Percentiles rank a stretch among this genome's conserved stretches.
These are phyloP conservation scores for Endotrypanum monterogeii DNA, from an alignment of 208 protist genomes.

Conservation along the genomic window DNA sequence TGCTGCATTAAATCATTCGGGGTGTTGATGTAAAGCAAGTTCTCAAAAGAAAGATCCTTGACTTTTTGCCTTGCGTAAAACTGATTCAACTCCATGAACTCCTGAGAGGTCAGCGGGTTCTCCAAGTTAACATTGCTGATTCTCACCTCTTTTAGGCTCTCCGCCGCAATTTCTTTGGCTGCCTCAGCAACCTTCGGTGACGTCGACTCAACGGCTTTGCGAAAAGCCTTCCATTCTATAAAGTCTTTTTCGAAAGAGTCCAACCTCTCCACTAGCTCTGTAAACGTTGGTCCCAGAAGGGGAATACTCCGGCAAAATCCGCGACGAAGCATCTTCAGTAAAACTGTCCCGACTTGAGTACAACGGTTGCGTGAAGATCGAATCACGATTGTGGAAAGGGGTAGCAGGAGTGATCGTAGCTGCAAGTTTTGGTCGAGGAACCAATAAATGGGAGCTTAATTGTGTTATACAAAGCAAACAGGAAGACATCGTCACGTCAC, in stretches of 20 bases:
- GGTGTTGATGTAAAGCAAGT: conserved; percentile 54
- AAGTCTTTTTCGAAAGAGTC: conserved; percentile 80
- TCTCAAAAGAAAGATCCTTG: conserved; percentile 37
- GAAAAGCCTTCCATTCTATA: conserved; percentile 74
- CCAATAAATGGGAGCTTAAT: too few species aligned
- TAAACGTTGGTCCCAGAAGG: conserved; percentile 19
- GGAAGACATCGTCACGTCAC: too few species aligned
- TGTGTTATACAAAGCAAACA: too few species aligned
- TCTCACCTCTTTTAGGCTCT: conserved; percentile 33
- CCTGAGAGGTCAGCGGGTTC: conserved; percentile 57
- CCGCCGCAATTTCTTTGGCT: conserved; percentile 40
- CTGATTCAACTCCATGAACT: conserved; percentile 76
- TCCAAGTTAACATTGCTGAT: conserved; percentile 30
- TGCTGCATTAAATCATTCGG: conserved; percentile 55
- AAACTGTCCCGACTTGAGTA: not conserved
- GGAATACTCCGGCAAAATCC: conserved; percentile 15
- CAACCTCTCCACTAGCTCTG: conserved; percentile 44
- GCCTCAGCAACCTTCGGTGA: conserved; percentile 56
- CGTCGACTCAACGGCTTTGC: conserved; percentile 54
- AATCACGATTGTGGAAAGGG: too few species aligned
- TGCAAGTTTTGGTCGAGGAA: too few species aligned
- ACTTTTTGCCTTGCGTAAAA: conserved; percentile 67
- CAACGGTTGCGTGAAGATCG: not conserved
- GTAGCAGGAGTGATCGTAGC: too few species aligned
- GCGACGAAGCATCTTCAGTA: conserved; percentile 12